These are phyloP conservation scores for Hanseniaspora meyeri DNA, from an alignment of 805 yeast species.

Conservation along the genomic window DNA sequence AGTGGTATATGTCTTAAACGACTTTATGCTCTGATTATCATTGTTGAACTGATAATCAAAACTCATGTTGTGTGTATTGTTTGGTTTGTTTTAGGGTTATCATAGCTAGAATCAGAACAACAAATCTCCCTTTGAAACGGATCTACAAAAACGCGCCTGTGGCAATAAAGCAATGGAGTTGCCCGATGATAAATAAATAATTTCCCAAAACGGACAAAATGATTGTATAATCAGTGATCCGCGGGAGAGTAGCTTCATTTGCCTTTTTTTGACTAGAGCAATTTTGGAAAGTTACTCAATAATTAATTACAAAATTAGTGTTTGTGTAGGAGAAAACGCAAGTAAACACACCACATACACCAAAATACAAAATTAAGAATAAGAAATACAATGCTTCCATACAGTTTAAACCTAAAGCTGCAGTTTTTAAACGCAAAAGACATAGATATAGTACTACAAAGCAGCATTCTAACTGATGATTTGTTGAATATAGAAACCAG, in stretches of 20 bases:
- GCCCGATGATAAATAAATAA: no score
- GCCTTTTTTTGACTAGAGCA: no score
- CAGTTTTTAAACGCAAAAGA: neutral
- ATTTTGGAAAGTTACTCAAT: no score
- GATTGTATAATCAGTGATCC: no score
- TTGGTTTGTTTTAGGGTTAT: no score
- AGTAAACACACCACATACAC: neutral
- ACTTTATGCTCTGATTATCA: neutral
- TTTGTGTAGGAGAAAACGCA: neutral
- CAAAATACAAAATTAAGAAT: neutral
- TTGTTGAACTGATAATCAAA: neutral
- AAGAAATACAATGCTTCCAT: neutral
- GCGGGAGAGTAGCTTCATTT: no score
- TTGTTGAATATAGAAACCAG: slow-evolving; percentile 6
- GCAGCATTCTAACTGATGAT: slow-evolving; percentile 8
- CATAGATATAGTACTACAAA: slow-evolving; percentile 4
- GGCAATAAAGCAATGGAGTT: no score
- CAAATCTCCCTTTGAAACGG: no score
- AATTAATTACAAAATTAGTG: neutral
- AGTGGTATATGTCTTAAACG: slow-evolving; percentile 5
- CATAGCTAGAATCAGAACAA: no score
- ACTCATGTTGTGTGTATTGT: neutral
- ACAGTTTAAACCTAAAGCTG: neutral
- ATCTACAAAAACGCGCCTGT: no score
- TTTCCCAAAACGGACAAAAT: no score